These are phyloP conservation scores for Jacaranda mimosifolia DNA, from an alignment of 257 asterid species.

Conservation along the genomic window DNA sequence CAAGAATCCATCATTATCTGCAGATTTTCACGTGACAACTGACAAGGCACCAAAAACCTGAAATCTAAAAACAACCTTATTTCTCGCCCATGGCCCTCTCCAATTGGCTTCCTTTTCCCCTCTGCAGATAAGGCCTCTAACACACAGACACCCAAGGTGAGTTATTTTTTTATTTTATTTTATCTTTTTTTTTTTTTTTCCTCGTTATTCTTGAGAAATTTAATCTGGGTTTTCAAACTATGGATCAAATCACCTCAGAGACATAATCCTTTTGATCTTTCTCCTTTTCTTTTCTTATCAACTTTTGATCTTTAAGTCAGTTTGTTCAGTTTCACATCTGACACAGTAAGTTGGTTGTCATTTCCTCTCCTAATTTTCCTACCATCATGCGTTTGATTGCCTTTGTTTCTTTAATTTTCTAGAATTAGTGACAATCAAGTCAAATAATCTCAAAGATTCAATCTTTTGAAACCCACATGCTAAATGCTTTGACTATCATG, in stretches of 20 bases:
- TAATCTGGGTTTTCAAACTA: slow-evolving; percentile 11
- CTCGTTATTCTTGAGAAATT: neutral
- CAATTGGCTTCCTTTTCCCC: slow-evolving; percentile 19
- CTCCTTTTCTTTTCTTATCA: neutral
- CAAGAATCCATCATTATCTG: slow-evolving; percentile 26
- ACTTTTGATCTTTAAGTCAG: neutral
- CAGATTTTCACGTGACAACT: slow-evolving; percentile 34
- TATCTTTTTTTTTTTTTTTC: neutral
- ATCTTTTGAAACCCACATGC: neutral
- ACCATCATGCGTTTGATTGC: slow-evolving; percentile 6
- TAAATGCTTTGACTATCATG: slow-evolving; percentile 14
- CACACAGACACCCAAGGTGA: slow-evolving; percentile 26
- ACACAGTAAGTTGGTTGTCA: neutral
- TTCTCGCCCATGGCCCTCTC: neutral
- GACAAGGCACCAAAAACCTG: slow-evolving; percentile 13
- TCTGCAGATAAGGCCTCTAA: slow-evolving; percentile 39
- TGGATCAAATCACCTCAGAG: neutral
- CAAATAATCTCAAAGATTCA: slow-evolving; percentile 14
- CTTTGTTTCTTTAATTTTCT: slow-evolving; percentile 21
- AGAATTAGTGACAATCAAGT: slow-evolving; percentile 26
- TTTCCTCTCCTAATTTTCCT: neutral
- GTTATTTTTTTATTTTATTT: neutral
- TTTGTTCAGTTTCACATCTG: neutral
- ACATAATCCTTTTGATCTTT: neutral
- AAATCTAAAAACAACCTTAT: slow-evolving; percentile 22